Evolutionary conservation across 2,329 filamentous ascomycete species (phyloP).

Genomic region (Rhynchosporium secalis): DNA sequence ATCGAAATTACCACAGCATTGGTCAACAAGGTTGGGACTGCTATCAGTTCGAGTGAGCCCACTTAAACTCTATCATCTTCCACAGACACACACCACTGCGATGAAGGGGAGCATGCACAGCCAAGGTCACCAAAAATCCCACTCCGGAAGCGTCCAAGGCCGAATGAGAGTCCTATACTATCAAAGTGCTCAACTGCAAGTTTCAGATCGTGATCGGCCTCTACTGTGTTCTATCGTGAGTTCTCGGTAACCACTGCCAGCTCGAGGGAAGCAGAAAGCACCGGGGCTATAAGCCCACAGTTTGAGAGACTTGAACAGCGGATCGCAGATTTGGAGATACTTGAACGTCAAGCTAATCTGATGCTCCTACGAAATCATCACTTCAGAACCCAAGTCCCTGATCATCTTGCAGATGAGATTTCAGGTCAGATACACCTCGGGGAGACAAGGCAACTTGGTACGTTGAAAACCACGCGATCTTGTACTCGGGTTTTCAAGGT

Average conservation of each 20-base stretch:
- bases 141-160: not conserved
- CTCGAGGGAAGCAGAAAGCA: not conserved
- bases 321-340: not conserved
- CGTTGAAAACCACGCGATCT: too few relatives aligned
- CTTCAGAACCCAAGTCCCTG: not conserved
- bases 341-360: not conserved
- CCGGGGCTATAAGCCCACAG: not conserved
- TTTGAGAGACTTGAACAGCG: not conserved
- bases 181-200: not conserved
- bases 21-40: not conserved
- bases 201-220: too few relatives aligned
- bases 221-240: too few relatives aligned
- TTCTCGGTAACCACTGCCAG: too few relatives aligned
- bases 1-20: not conserved
- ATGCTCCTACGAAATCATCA: not conserved
- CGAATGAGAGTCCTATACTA: not conserved
- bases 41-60: not conserved
- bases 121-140: not conserved
- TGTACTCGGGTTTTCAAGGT: too few relatives aligned
- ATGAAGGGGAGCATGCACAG: not conserved
- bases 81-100: not conserved
- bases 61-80: not conserved
- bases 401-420: not conserved
- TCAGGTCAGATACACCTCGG: not conserved
- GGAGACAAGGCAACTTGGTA: not conserved